These are phyloP conservation scores for Cystobasidium slooffiae DNA, from an alignment of 1,284 basidiomycete genomes.

Conservation along the genomic window DNA sequence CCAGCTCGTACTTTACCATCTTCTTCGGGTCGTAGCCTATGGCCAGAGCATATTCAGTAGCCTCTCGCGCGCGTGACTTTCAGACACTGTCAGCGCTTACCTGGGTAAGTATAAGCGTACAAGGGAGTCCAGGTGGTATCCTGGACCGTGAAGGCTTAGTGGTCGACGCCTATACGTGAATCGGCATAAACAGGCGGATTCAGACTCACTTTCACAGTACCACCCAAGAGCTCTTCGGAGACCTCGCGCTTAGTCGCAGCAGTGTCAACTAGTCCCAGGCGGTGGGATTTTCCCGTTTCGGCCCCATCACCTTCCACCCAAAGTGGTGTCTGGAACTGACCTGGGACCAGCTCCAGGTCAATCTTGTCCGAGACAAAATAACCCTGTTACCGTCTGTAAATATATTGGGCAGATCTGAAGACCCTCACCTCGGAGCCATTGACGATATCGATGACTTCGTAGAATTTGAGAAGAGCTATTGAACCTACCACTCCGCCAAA, in stretches of 20 bases:
- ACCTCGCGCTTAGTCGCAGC: too few species aligned
- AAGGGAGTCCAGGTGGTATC: background rate
- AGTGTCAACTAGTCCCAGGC: background rate
- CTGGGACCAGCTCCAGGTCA: conserved; percentile 12
- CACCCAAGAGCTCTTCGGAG: background rate
- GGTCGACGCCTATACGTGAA: background rate
- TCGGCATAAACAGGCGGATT: background rate
- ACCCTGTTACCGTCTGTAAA: background rate
- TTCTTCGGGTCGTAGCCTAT: conserved; percentile 14
- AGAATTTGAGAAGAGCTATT: background rate
- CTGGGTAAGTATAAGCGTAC: conserved; percentile 1
- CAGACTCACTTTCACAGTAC: background rate
- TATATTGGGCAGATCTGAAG: background rate
- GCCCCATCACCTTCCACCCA: background rate
- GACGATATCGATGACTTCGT: background rate
- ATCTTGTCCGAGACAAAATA: background rate
- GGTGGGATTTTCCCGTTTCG: background rate
- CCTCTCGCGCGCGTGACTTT: background rate
- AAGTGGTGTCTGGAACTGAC: conserved; percentile 16
- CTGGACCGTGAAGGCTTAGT: background rate
- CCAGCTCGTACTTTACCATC: background rate
- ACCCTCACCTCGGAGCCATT: background rate
- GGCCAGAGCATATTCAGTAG: background rate
- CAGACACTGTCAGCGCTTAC: background rate
- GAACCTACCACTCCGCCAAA: background rate